A percentile compares a stretch with the other conserved stretches of the same genome.
phyloP scores from a whole-genome alignment of 495 filamentous ascomycete species.

The Saxispiralis lemnorum region DNA sequence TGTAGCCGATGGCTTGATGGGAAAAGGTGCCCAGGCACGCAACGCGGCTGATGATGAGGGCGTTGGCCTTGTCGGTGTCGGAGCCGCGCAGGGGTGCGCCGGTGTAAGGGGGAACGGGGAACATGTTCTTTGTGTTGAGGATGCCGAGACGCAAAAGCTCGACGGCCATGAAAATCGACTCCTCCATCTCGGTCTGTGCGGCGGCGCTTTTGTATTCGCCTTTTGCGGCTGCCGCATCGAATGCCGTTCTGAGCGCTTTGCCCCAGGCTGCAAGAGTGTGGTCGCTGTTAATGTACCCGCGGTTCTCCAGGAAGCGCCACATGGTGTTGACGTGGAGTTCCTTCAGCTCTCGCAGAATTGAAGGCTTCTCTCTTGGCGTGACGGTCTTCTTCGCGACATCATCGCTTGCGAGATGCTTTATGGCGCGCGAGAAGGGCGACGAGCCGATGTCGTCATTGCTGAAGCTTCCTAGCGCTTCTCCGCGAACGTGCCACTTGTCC shows the following conservation, averaged over 20 bases:
- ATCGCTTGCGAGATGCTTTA: slow-evolving; percentile 32
- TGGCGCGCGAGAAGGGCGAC: not conserved
- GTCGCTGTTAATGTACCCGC: slow-evolving; percentile 62
- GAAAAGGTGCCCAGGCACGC: slow-evolving; percentile 64
- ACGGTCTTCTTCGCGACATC: slow-evolving; percentile 53
- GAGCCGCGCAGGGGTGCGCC: slow-evolving; percentile 27
- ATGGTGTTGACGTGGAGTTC: slow-evolving; percentile 60
- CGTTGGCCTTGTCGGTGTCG: slow-evolving; percentile 27
- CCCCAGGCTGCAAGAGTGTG: slow-evolving; percentile 79
- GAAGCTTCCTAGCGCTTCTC: slow-evolving; percentile 30
- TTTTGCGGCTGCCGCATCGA: slow-evolving; percentile 33
- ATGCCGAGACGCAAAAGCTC: slow-evolving; percentile 63
- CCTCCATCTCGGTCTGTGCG: slow-evolving; percentile 31
- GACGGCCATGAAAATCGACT: slow-evolving; percentile 56
- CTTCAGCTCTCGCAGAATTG: slow-evolving; percentile 18
- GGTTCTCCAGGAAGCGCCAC: slow-evolving; percentile 78
- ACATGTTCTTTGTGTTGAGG: slow-evolving; percentile 46
- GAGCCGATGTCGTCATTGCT: not conserved
- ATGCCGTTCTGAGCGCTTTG: slow-evolving; percentile 44
- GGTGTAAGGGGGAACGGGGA: slow-evolving; percentile 32
- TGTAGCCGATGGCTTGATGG: slow-evolving; percentile 78
- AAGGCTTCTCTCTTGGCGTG: slow-evolving; percentile 19
- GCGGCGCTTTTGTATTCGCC: not conserved
- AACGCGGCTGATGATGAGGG: slow-evolving; percentile 67
- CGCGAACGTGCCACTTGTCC: slow-evolving; percentile 56